phyloP scores from a whole-genome alignment of 2,329 filamentous ascomycete species.

The Chalaropsis thielavioides region DNA sequence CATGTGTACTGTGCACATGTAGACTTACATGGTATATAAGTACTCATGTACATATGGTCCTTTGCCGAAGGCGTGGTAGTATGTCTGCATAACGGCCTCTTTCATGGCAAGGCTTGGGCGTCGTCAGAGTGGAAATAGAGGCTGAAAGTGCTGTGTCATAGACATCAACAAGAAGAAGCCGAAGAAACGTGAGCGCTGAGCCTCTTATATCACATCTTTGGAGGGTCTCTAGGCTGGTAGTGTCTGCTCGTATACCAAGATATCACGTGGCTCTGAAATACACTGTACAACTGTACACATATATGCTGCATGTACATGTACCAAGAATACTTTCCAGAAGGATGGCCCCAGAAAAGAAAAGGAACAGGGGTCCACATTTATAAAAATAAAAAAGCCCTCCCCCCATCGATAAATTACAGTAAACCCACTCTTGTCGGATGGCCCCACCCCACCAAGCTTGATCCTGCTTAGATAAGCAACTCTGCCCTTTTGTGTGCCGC shows the following conservation, averaged over 20 bases:
- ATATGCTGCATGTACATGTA: not conserved
- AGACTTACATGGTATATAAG: too few species aligned
- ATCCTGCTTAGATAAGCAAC: not conserved
- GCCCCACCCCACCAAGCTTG: not conserved
- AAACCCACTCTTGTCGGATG: not conserved
- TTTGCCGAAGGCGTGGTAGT: too few species aligned
- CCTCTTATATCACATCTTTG: not conserved
- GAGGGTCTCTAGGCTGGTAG: too few species aligned
- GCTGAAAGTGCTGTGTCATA: not conserved
- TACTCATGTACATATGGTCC: not conserved
- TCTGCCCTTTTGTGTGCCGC: not conserved
- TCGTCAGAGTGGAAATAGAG: not conserved
- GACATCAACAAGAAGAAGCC: not conserved
- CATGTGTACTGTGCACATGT: too few species aligned
- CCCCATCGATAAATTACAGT: not conserved
- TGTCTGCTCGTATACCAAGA: not conserved
- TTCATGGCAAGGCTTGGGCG: not conserved
- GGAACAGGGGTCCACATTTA: not conserved
- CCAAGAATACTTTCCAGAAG: not conserved
- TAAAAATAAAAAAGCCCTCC: not conserved
- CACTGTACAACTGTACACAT: too few species aligned
- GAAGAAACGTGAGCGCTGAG: not conserved
- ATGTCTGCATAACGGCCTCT: not conserved
- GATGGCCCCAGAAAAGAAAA: not conserved
- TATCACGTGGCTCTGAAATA: not conserved